phyloP scores from a whole-genome alignment of 2,329 filamentous ascomycete genomes.

The Arthrobotrys sinensis region DNA sequence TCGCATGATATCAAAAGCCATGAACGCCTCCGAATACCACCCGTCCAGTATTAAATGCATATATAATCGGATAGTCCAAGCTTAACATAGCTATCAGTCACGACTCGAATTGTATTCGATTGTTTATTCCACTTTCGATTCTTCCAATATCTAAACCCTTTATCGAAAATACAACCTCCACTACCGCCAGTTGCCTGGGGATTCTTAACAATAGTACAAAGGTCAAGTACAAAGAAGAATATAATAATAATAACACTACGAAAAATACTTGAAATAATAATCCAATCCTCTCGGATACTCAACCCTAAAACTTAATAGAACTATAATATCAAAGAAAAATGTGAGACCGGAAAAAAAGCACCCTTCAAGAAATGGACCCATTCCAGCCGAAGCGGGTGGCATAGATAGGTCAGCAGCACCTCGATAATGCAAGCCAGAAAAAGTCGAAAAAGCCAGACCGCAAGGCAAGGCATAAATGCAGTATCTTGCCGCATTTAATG shows the following conservation, averaged over 20 bases:
- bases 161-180: no score
- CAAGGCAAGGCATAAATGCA: conserved; percentile 11
- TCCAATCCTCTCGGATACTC: background rate
- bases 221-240: conserved; percentile 4
- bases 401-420: conserved; percentile 21
- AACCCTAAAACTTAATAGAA: background rate
- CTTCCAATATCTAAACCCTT: no score
- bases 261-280: background rate
- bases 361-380: conserved; percentile 27
- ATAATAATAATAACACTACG: conserved; percentile 5
- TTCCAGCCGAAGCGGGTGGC: conserved; percentile 21
- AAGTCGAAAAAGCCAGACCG: conserved; percentile 1
- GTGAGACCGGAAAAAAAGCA: background rate
- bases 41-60: background rate
- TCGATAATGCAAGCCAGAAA: conserved; percentile 19
- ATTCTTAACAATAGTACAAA: background rate
- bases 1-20: background rate
- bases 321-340: background rate
- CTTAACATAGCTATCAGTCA: no score
- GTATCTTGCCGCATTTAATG: conserved; percentile 38
- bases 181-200: background rate
- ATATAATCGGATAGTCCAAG: no score
- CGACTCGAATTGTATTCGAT: no score
- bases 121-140: no score
- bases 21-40: background rate